Percentiles rank a stretch among this genome's conserved stretches.
These are phyloP conservation scores for Stramenopiles sp. DNA, from an alignment of 352 stramenopile species.

Conservation along the genomic window DNA sequence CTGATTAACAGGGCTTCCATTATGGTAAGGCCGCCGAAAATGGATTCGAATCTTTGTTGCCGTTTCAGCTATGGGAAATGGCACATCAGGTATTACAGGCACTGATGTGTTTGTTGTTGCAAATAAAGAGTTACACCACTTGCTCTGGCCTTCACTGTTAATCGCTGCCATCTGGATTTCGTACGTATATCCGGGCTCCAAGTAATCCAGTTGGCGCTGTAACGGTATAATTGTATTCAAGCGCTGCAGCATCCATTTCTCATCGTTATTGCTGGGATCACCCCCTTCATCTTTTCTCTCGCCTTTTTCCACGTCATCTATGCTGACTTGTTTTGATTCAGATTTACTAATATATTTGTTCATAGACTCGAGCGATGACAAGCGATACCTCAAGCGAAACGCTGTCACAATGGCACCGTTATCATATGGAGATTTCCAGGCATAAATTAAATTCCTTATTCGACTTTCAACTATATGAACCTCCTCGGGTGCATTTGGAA, in stretches of 20 bases:
- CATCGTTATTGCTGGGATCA: neutral
- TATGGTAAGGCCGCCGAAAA: neutral
- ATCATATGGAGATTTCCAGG: neutral
- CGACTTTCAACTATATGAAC: neutral
- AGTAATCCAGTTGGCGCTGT: neutral
- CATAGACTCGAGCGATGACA: too few relatives aligned
- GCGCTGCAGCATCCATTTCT: neutral
- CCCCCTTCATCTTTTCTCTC: neutral
- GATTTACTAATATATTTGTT: too few relatives aligned
- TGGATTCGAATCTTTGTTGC: neutral
- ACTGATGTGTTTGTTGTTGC: neutral
- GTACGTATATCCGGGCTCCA: neutral
- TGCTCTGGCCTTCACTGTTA: neutral
- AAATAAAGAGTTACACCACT: neutral
- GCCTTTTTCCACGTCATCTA: neutral
- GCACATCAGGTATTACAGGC: neutral
- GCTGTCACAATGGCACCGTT: neutral
- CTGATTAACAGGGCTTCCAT: neutral
- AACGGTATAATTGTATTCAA: neutral
- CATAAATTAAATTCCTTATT: neutral
- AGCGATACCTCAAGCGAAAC: neutral
- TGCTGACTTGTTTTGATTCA: neutral
- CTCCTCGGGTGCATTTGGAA: neutral
- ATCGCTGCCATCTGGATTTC: neutral
- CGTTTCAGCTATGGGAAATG: neutral